Base-by-base conservation (phyloP, 2,329 filamentous ascomycete genomes). In the Eurotiales sp. region DNA sequence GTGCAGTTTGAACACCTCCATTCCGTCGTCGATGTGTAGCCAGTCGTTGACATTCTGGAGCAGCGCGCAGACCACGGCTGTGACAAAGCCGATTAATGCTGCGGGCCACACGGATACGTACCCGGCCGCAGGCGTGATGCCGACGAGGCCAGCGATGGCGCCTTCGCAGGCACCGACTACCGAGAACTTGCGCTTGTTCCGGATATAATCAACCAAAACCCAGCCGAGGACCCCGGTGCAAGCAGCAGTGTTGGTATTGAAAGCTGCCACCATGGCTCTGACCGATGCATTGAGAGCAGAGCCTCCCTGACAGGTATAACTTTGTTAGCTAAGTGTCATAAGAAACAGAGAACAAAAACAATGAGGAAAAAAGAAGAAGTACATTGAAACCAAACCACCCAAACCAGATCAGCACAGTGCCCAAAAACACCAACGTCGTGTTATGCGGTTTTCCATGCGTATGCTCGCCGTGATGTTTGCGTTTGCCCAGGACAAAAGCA, bases 401-500 rank as follows among this genome's bases (percentile, higher is more conserved):
- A 37, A 71, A 71, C 66, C 70, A 74, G 30, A 74, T 72, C 19
- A 74, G 53, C 0, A 61, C 58, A 3, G 87, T 88, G 19, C 87
- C 86, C 42, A 90, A 76, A 43, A 88, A 83, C 57, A 89, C 83
- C 59, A 87, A 77, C 52, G 85, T 87, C 40, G 87, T 84, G 63
- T 87, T 89, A 70, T 90, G 86, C 8, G 86, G 85, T 42, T 70
- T 70, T 23, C 62, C 61, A 57, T 84, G 77, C 36, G 79, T 77
- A 55, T 78, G 77, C 23, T 66, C 62, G 11, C 61, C 61, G 54
- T 83, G 77, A 46, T 79, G 77, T 60, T 77, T 80, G 42, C 86
- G 83, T 69, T 84, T 86, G 53, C 86, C 86, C 51, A 89, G 78
- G 76, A 89, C 86, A 54, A 88, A 72, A 17, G 83, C 83, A 74